Conservation (phyloP, 1,284 basidiomycete species). For the Hemileia vastatrix region DNA sequence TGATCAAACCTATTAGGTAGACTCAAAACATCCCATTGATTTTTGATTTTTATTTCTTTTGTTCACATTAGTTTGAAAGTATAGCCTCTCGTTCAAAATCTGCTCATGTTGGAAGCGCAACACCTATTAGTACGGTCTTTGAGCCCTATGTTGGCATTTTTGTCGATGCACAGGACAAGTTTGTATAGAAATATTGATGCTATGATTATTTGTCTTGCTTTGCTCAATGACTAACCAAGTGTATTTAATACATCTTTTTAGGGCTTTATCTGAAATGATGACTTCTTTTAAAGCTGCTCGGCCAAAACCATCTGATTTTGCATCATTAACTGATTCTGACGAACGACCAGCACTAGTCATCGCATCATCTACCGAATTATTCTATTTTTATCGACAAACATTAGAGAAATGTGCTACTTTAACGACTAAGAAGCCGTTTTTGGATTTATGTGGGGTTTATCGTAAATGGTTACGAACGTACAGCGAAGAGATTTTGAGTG, state of each 20-base stretch:
- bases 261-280: conserved; percentile 69
- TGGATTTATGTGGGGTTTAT: conserved; percentile 67
- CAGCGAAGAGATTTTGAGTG: conserved; percentile 55
- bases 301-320: conserved; percentile 53
- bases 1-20: not conserved
- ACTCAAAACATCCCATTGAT: not conserved
- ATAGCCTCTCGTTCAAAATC: conserved; percentile 38
- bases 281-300: conserved; percentile 60
- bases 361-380: conserved; percentile 88
- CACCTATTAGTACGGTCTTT: conserved; percentile 73
- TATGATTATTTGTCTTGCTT: no score
- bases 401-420: conserved; percentile 84
- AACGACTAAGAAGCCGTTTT: conserved; percentile 65
- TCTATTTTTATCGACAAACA: conserved; percentile 92
- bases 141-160: conserved; percentile 86
- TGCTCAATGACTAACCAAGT: no score
- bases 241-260: conserved; percentile 39
- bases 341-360: conserved; percentile 60
- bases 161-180: conserved; percentile 93
- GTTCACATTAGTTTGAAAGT: conserved; percentile 44
- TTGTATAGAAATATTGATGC: conserved; percentile 38
- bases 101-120: conserved; percentile 42
- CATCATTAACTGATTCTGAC: conserved; percentile 25
- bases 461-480: conserved; percentile 91
- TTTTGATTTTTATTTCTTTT: not conserved